Percentiles rank a stretch among this genome's conserved stretches.
These are phyloP conservation scores for Pseudomassariella vexata DNA, from an alignment of 2,329 filamentous ascomycete genomes.

Conservation along the genomic window DNA sequence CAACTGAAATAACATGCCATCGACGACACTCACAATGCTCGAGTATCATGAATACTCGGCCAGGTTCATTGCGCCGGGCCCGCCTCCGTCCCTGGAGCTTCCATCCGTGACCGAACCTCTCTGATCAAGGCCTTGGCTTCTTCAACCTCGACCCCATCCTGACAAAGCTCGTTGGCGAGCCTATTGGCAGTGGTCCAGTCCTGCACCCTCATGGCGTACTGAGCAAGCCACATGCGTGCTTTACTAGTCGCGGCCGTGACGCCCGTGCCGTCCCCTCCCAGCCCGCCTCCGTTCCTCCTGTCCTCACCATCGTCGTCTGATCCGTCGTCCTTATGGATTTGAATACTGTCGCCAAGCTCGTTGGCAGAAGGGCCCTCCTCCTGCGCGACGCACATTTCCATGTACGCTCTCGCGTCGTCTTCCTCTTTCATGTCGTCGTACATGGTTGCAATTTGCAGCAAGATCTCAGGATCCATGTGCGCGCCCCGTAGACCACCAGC, in stretches of 20 bases:
- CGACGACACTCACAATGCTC: too few relatives aligned
- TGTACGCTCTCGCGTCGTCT: constrained; percentile 81
- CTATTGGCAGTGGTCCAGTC: constrained; percentile 74
- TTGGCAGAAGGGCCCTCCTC: constrained; percentile 63
- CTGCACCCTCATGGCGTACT: constrained; percentile 67
- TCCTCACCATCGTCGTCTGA: constrained; percentile 33
- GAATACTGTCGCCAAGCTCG: constrained; percentile 41
- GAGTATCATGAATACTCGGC: too few relatives aligned
- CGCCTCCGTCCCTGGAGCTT: too few relatives aligned
- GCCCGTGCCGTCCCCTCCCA: constrained; percentile 56
- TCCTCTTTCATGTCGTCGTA: constrained; percentile 77
- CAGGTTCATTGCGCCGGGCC: too few relatives aligned
- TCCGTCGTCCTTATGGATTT: constrained; percentile 46
- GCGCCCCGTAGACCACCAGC: constrained; percentile 42
- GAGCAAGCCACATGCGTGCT: constrained; percentile 89
- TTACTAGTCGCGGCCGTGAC: constrained; percentile 90
- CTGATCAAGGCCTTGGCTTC: constrained; percentile 90
- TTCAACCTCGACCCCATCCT: constrained; percentile 94
- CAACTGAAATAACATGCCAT: too few relatives aligned
- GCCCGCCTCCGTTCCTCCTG: constrained; percentile 21
- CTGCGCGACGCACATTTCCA: constrained; percentile 92
- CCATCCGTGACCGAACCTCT: constrained; percentile 75
- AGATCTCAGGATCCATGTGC: constrained; percentile 80
- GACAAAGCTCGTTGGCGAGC: constrained; percentile 83
- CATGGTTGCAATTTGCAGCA: constrained; percentile 83